Evolutionary conservation across 257 asterid genomes (phyloP), one percentile per base, ranked within the genome.

Genomic region (Jacaranda mimosifolia): DNA sequence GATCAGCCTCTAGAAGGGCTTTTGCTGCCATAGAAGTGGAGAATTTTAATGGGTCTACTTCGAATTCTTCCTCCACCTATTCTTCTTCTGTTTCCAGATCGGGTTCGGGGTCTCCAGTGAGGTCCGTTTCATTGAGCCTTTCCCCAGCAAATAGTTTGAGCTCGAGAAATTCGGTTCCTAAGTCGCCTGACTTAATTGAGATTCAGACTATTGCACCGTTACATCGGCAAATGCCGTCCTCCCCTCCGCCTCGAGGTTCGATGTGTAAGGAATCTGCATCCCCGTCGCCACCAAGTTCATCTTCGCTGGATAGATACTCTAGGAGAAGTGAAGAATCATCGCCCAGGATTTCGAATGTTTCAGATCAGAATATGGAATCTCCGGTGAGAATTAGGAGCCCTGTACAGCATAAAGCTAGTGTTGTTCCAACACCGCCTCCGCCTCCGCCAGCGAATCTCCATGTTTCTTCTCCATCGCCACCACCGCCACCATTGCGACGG

Each of bases 171-270:
- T 90, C 88, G 68, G 82, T 85, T 42, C 96, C 96, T 12, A 93
- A 93, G 72, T 91, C 97, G 67, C 97, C 98, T 5, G 96, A 96
- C 75, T 80, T 93, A 46, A 93, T 86, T 56, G 95, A 92, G 87
- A 85, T 89, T 84, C 92, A 86, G 82, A 74, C 83, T 39, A 82
- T 88, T 4, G 81, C 73, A 15, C 85, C 85, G 49, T 40, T 77
- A 75, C 81, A 72, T 80, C 81, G 74, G 32, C 79, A 86, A 42
- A 64, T 51, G 68, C 64, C 78, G 36, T 62, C 66, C 77, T 86
- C 56, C 81, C 85, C 18, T 80, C 83, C 55, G 15, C 79, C 70
- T 51, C 91, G 58, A 48, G 74, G 35, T 39, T 43, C 60, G 62
- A 35, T 21, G 64, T 4, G 35, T 56, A 69, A 71, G 63, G 86